Base-by-base conservation (phyloP, 1,284 basidiomycete genomes). In the Leccinum variabile region DNA sequence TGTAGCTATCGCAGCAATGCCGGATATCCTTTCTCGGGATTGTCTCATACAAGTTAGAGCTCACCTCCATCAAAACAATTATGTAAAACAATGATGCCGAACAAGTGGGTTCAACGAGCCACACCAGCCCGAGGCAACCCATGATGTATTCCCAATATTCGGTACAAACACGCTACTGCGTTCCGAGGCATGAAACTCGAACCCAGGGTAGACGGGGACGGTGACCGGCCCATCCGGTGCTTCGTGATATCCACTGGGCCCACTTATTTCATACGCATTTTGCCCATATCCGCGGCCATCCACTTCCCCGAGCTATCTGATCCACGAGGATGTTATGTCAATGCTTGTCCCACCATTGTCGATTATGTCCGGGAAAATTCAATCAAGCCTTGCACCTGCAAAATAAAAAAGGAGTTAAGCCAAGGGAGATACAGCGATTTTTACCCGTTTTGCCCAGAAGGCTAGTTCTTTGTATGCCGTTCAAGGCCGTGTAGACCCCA, bases 301-400 rank as follows among this genome's bases (percentile, higher is more conserved):
- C 56, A 56, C 62, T 63, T 69, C 18, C 66, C 57, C 32, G 62
- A 59, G 13, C 68, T 68, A 70, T 70, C 70, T 72, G 69, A 69
- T 78, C 75, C 63, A 76, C 63, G 63, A 74, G 68, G 58, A 46
- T 16, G 18, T 44, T 7, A 63, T 67, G 59, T 74, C 66, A 54
- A 60, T 63, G 57, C 57, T 62, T 46, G 18, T 46, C 6, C 68
- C 68, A 33, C 56, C 60, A 41, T 63, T 57, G 58, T 74, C 62
- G 61, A 66, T 67, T 32, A 62, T 69, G 3, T 64, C 66, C 67
- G 57, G 72, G 67, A 55, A 65, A 71, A 59, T 65, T 70, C 54
- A 67, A 78, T 72, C 57, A 60, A 63, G 53, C 64, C 59, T 68
- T 58, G 61, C 67, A 37, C 67, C 63, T 6, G 44, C 10, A 46